A percentile compares a stretch with the other conserved stretches of the same genome.
Evolutionary conservation across 2,329 filamentous ascomycete species (phyloP).

Genomic region (Alternaria viburni): DNA sequence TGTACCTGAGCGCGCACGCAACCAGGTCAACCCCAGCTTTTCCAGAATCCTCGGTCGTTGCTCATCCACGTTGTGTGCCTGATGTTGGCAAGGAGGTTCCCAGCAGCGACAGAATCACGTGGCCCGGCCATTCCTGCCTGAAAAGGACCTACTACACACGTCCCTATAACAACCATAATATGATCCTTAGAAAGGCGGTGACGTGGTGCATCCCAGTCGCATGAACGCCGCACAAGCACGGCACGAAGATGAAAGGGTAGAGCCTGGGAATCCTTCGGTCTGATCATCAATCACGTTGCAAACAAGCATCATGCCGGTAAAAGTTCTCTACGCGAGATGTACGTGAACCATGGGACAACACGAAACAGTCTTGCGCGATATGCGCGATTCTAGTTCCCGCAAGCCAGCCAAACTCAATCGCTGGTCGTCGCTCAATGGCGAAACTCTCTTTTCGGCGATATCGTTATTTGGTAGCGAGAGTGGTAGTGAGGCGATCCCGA

Average conservation of each 20-base stretch:
- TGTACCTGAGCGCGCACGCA: not conserved
- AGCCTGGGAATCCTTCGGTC: conserved; percentile 6
- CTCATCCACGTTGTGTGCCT: not conserved
- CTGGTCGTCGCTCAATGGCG: not conserved
- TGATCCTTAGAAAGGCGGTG: not conserved
- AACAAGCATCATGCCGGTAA: conserved; percentile 23
- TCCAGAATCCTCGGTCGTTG: not conserved
- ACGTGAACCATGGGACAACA: not conserved
- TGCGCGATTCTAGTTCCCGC: conserved; percentile 14
- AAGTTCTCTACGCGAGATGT: conserved; percentile 8
- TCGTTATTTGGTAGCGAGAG: conserved; percentile 5
- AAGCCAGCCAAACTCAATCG: conserved; percentile 5
- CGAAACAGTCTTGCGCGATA: conserved; percentile 18
- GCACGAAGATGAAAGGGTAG: conserved; percentile 5
- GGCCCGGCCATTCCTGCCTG: not conserved
- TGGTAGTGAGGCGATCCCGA: conserved; percentile 7
- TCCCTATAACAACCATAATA: not conserved
- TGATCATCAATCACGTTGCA: conserved; percentile 8
- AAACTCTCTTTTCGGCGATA: conserved; percentile 4
- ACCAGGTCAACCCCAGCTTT: conserved; percentile 3
- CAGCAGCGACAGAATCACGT: not conserved
- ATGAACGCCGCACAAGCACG: not conserved
- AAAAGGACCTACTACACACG: not conserved
- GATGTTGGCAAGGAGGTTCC: not conserved
- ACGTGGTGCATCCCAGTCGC: conserved; percentile 3